Conservation (phyloP, 2,329 filamentous ascomycete species). For the Zelopaecilomyces penicillatus region DNA sequence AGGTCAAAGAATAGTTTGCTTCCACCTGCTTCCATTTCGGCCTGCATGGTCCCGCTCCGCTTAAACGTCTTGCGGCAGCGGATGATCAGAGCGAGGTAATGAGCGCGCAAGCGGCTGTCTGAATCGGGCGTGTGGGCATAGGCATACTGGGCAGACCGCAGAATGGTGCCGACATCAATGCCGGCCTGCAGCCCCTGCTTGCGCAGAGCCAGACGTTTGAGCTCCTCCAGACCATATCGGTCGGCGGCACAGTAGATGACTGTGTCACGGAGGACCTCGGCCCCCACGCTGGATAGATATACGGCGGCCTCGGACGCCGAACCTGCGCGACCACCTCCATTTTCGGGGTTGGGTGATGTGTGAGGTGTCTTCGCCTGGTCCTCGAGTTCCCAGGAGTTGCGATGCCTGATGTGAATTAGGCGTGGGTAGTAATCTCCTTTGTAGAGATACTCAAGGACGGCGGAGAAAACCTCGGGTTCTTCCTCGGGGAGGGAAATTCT, state of each 20-base stretch:
- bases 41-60: slow-evolving; percentile 96
- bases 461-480: slow-evolving; percentile 89
- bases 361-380: slow-evolving; percentile 40
- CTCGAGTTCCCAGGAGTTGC: slow-evolving; percentile 85
- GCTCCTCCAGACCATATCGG: slow-evolving; percentile 81
- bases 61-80: slow-evolving; percentile 96
- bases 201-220: slow-evolving; percentile 83
- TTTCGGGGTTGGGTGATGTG: slow-evolving; percentile 44
- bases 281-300: slow-evolving; percentile 64
- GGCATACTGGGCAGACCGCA: slow-evolving; percentile 87
- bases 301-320: slow-evolving; percentile 48
- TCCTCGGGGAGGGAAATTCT: slow-evolving; percentile 64
- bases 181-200: slow-evolving; percentile 92
- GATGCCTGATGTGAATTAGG: slow-evolving; percentile 77
- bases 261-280: slow-evolving; percentile 80
- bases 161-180: slow-evolving; percentile 84
- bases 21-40: slow-evolving; percentile 90
- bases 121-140: slow-evolving; percentile 92
- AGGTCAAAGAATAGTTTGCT: slow-evolving; percentile 95
- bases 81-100: slow-evolving; percentile 96
- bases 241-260: slow-evolving; percentile 91
- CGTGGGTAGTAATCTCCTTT: slow-evolving; percentile 93
- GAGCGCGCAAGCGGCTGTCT: slow-evolving; percentile 86
- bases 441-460: slow-evolving; percentile 92
- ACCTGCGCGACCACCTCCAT: slow-evolving; percentile 35